A percentile compares a stretch with the other conserved stretches of the same genome.
These are phyloP conservation scores for Psilocybe tampanensis DNA, from an alignment of 768 basidiomycete genomes.

Conservation along the genomic window DNA sequence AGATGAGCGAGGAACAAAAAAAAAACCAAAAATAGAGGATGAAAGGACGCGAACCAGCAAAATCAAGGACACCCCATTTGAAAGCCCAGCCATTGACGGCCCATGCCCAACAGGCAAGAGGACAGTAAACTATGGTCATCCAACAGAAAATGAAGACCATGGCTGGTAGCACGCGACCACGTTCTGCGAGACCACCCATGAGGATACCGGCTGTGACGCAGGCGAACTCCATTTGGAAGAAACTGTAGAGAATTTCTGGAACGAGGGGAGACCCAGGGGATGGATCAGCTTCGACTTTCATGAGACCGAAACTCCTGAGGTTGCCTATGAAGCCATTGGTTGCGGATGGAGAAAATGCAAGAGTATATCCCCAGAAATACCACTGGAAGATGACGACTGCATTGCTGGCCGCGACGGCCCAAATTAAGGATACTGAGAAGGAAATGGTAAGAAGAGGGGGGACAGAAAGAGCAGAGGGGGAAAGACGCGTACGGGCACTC, in stretches of 20 bases:
- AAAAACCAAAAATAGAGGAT: neutral
- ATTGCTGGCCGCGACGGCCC: conserved; percentile 73
- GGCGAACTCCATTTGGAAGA: conserved; percentile 88
- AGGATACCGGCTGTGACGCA: conserved; percentile 80
- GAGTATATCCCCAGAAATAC: conserved; percentile 72
- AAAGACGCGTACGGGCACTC: conserved; percentile 44
- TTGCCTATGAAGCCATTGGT: conserved; percentile 81
- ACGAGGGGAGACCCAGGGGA: conserved; percentile 82
- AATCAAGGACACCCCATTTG: conserved; percentile 85
- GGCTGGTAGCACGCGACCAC: conserved; percentile 79
- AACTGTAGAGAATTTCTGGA: conserved; percentile 80
- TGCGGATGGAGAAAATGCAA: conserved; percentile 80
- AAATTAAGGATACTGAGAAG: conserved; percentile 63
- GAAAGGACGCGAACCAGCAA: conserved; percentile 59
- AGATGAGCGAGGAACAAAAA: conserved; percentile 8
- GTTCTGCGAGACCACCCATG: conserved; percentile 83
- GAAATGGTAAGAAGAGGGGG: conserved; percentile 6
- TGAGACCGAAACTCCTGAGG: conserved; percentile 76
- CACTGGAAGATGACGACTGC: conserved; percentile 80
- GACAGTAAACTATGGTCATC: conserved; percentile 88
- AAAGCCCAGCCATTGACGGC: conserved; percentile 81
- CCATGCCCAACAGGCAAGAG: conserved; percentile 88
- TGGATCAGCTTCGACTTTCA: conserved; percentile 67
- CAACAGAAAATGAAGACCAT: conserved; percentile 84
- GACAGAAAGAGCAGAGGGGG: neutral